Base-by-base conservation (phyloP, 371 early-diverging fungal genomes). In the Ordospora colligata region DNA sequence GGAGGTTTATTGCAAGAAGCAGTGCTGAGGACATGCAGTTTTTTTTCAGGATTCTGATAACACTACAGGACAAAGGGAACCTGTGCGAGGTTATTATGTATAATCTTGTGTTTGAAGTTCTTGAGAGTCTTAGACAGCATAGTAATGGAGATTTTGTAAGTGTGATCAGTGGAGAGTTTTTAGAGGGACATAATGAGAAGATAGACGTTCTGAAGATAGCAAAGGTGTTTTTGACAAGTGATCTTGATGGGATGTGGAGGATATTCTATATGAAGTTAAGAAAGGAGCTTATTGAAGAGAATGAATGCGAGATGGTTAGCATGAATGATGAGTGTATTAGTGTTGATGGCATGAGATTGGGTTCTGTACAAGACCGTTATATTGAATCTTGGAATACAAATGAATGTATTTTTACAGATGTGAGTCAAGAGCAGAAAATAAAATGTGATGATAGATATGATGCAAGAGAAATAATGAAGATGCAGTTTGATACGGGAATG, bases 21-120 rank as follows among this genome's bases (percentile, higher is more conserved):
- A 62, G 27, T 27, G 42, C 40, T 9, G 68, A 67, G 27, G 68
- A 74, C 44, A 53, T 69, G 12, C 23, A 40, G 42, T 37, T 17
- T n/a, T 72, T 76, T 45, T 76, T 70, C 32, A 62, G 64, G 45
- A 76, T 75, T 8, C 25, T 68, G 43, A 69, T 32, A 43, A 64
- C 75, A 10, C 27, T 75, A 3, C 46, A 68, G 17, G 75, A 75
- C 19, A 69, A 69, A 43, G 47, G 44, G 9, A 66, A 69, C 22
- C 49, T 75, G 8, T 47, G 53, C 11, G 47, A 63, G 44, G 42
- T 47, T n/a, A 50, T 75, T 22, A 37, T 75, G 52, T 69, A 75
- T 17, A 66, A 46, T n/a, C 45, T 75, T 11, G 21, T 67, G 6
- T 63, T 69, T 54, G 54, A 68, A 43, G 65, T 72, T 49, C 45